A percentile compares a stretch with the other conserved stretches of the same genome.
Conservation (phyloP, 2,329 filamentous ascomycete species). For the Mycosphaerella arachidis region DNA sequence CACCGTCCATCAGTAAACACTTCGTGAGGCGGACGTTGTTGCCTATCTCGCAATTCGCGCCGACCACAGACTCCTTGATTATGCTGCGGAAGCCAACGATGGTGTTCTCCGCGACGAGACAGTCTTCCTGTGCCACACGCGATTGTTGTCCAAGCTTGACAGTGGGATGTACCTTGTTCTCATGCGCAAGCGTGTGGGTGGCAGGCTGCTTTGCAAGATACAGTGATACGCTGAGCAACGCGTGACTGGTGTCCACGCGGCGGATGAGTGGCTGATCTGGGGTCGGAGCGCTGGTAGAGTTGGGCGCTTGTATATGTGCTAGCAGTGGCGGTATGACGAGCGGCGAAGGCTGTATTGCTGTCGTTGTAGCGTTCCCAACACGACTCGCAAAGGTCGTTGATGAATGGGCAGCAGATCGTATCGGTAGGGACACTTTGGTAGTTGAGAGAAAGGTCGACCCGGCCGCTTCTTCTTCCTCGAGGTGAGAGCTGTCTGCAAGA, state of each 20-base stretch:
- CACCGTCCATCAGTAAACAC: constrained; percentile 90
- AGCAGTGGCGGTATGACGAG: constrained; percentile 67
- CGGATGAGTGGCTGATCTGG: constrained; percentile 64
- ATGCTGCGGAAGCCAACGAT: constrained; percentile 82
- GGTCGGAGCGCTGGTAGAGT: constrained; percentile 34
- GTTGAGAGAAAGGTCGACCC: constrained; percentile 36
- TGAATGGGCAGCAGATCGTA: constrained; percentile 33
- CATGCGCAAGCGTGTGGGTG: constrained; percentile 64
- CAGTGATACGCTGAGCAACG: constrained; percentile 77
- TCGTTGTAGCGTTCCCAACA: constrained; percentile 20
- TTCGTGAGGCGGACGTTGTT: constrained; percentile 81
- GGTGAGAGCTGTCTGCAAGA: constrained; percentile 20
- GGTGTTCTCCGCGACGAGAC: constrained; percentile 81
- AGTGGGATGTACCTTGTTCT: constrained; percentile 75
- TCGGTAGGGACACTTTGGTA: constrained; percentile 47
- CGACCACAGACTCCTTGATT: constrained; percentile 89
- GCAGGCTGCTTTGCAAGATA: constrained; percentile 74
- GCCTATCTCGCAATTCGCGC: constrained; percentile 79
- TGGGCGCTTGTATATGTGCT: constrained; percentile 69
- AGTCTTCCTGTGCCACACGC: constrained; percentile 77
- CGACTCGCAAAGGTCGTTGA: constrained; percentile 31
- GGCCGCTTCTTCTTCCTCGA: constrained; percentile 24
- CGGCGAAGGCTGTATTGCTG: constrained; percentile 16
- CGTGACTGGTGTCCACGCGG: constrained; percentile 79
- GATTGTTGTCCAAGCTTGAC: constrained; percentile 74